phyloP scores from a whole-genome alignment of 2,329 filamentous ascomycete species.

The Alternaria triticina region DNA sequence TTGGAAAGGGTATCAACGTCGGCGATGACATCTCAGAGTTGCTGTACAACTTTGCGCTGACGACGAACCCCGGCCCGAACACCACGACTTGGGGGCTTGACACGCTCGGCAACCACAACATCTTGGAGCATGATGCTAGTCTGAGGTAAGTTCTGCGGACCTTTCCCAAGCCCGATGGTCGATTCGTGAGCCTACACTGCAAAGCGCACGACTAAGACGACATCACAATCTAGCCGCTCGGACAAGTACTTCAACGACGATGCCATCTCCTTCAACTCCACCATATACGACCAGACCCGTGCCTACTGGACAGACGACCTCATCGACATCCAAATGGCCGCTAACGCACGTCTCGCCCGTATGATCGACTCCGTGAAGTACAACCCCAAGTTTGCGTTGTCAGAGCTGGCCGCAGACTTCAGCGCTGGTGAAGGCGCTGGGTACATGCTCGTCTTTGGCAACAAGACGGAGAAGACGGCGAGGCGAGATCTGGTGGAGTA shows the following conservation, averaged over 20 bases:
- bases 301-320: constrained; percentile 26
- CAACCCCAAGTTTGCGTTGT: not conserved
- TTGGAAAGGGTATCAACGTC: constrained; percentile 10
- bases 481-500: not conserved
- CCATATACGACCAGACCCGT: constrained; percentile 55
- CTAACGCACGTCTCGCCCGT: constrained; percentile 6
- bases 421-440: not conserved
- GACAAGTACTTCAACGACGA: constrained; percentile 1
- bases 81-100: constrained; percentile 27
- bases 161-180: not conserved
- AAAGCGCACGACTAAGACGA: not conserved
- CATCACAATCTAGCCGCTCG: not conserved
- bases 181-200: fast-evolving
- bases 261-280: constrained; percentile 51
- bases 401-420: not conserved
- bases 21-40: not conserved
- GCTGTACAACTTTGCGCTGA: constrained; percentile 7
- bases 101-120: constrained; percentile 53
- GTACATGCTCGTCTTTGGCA: constrained; percentile 5
- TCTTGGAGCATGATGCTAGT: constrained; percentile 58
- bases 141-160: not conserved
- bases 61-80: constrained; percentile 10
- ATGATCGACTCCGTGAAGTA: constrained; percentile 5
- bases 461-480: not conserved
- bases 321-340: constrained; percentile 6